Base-by-base conservation (phyloP, 2,329 filamentous ascomycete species). In the Penicillium sp. region DNA sequence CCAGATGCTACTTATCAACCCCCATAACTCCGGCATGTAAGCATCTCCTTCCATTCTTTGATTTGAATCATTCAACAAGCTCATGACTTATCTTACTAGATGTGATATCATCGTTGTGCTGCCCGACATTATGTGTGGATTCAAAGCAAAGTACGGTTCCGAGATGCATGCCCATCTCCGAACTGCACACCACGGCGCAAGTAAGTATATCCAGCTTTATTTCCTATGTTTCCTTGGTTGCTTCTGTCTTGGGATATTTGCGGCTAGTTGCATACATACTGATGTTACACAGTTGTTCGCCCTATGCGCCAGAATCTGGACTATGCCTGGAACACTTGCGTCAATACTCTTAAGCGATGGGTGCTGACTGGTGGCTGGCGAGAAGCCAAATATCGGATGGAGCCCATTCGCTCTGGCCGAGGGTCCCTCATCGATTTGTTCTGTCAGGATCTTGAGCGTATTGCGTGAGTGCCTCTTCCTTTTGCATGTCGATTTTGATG, bases 351-450 rank as follows among this genome's bases (percentile, higher is more conserved):
- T 9, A 53, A 45, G 45, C 35, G 3, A 19, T 56, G 46, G 50
- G 50, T 54, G 16, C 24, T 57, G 27, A 37, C 3, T 2, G 21
- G 44, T 11, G 55, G 49, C 11, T 53, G 55, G 55, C 55, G 55
- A 11, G 10, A 45, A 9, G 44, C 55, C 5, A 11, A 2, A 0
- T 56, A 56, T 14, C 5, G 9, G 4, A 4, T 35, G 13, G 49
- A 56, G 21, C 49, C 55, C 6, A 14, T 42, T 10, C 33, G n/a
- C 11, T 14, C n/a, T 6, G n/a, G n/a, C n/a, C 5, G 13, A 1
- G 14, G 31, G 3, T 53, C 35, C 1, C 19, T 35, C 4, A 49
- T 56, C n/a, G 31, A 24, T 3, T 7, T n/a, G 4, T 53, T 49
- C 9, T 56, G 55, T 21, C 37, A 56, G n/a, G 27, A 21, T 3